Percentiles rank a stretch among this genome's conserved stretches.
Conservation (phyloP, 148 eudicot genomes). For the Diospyros lotus region DNA sequence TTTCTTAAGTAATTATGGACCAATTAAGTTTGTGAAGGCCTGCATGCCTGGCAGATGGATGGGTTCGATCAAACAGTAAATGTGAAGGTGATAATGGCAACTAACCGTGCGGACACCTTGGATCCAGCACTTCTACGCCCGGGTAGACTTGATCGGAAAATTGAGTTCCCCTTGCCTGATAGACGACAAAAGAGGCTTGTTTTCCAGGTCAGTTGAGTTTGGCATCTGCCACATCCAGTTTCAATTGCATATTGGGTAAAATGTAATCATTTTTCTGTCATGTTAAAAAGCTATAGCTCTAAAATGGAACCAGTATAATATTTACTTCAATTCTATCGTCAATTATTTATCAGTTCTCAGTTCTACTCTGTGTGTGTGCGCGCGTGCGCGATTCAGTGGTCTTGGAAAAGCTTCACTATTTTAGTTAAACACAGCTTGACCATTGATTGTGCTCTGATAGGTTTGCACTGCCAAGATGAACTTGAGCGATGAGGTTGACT, state of each 20-base stretch:
- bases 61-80: conserved; percentile 95
- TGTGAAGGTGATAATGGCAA: conserved; percentile 92
- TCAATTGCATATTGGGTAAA: no score
- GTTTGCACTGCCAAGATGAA: conserved; percentile 93
- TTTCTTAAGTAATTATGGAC: no score
- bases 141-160: conserved; percentile 85
- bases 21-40: background rate
- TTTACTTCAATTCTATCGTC: no score
- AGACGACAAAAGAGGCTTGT: conserved; percentile 90
- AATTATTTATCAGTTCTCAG: no score
- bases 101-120: conserved; percentile 86
- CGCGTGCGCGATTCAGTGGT: no score
- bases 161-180: conserved; percentile 90
- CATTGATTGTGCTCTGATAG: conserved; percentile 24
- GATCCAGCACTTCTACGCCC: conserved; percentile 92
- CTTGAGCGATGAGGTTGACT: conserved; percentile 78
- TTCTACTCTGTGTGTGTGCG: no score
- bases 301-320: no score
- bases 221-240: background rate
- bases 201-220: conserved; percentile 52
- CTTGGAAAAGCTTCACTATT: no score
- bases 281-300: no score
- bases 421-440: background rate
- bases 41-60: conserved; percentile 53
- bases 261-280: no score